These are phyloP conservation scores for Hippophae gyantsensis DNA, from an alignment of 306 rosid species.

Conservation along the genomic window DNA sequence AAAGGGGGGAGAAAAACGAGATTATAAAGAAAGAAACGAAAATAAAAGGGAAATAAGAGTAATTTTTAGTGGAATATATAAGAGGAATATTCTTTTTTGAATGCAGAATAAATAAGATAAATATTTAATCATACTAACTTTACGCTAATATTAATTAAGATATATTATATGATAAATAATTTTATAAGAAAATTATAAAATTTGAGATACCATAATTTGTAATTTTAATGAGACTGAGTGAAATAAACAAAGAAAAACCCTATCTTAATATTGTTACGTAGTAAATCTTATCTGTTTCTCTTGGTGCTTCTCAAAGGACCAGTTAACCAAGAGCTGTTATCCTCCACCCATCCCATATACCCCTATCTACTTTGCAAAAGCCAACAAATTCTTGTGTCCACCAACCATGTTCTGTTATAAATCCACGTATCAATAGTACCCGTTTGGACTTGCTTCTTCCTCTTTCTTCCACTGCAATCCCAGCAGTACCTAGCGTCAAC, in stretches of 20 bases:
- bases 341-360: conserved; percentile 51
- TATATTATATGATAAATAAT: no score
- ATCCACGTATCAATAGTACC: not conserved
- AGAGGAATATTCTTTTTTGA: no score
- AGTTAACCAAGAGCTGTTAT: conserved; percentile 28
- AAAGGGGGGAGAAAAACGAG: no score
- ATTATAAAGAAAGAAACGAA: no score
- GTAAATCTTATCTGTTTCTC: conserved; percentile 13
- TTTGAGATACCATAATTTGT: no score
- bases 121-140: no score
- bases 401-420: conserved; percentile 28
- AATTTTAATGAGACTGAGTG: not conserved
- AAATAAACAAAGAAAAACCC: conserved; percentile 6
- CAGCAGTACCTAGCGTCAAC: conserved; percentile 22
- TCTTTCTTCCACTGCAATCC: conserved; percentile 12
- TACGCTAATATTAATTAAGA: no score
- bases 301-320: conserved; percentile 43
- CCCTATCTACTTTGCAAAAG: conserved; percentile 73
- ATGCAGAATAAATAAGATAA: no score
- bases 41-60: no score
- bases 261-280: not conserved
- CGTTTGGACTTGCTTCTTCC: conserved; percentile 9
- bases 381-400: conserved; percentile 28
- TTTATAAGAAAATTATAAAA: no score
- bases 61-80: no score